phyloP scores from a whole-genome alignment of 108 stramenopile genomes.

The Skeletonema potamos region DNA sequence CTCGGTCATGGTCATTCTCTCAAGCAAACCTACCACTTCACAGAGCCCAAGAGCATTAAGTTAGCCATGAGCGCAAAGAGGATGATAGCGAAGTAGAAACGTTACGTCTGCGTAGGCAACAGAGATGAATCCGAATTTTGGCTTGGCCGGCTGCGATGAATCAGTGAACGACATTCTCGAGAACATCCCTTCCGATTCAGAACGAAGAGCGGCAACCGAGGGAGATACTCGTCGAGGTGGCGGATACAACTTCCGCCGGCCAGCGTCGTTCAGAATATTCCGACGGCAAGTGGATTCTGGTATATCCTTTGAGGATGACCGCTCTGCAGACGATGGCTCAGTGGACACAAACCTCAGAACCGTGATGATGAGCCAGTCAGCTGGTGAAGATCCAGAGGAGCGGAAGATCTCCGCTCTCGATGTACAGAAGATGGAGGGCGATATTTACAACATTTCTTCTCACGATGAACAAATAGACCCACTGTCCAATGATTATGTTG shows the following conservation, averaged over 20 bases:
- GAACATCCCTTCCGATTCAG: conserved; percentile 40
- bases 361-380: not conserved
- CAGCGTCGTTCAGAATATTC: conserved; percentile 33
- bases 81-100: no score
- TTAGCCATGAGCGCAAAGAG: no score
- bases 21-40: no score
- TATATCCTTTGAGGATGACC: not conserved
- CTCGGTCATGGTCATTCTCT: no score
- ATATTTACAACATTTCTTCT: conserved; percentile 37
- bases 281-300: not conserved
- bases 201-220: conserved; percentile 17
- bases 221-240: not conserved
- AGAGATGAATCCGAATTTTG: conserved; percentile 32
- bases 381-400: conserved; percentile 22
- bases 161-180: conserved; percentile 38
- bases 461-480: conserved; percentile 37
- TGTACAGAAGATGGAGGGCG: not conserved
- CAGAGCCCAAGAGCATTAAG: no score
- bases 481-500: conserved; percentile 41
- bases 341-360: not conserved
- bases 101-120: no score
- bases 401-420: conserved; percentile 7
- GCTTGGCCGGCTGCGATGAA: conserved; percentile 25
- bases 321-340: not conserved
- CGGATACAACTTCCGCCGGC: conserved; percentile 15